Evolutionary conservation across 163 green algal species (phyloP), one percentile per base, ranked within the genome.

Genomic region (Coccomyxa subellipsoidea): DNA sequence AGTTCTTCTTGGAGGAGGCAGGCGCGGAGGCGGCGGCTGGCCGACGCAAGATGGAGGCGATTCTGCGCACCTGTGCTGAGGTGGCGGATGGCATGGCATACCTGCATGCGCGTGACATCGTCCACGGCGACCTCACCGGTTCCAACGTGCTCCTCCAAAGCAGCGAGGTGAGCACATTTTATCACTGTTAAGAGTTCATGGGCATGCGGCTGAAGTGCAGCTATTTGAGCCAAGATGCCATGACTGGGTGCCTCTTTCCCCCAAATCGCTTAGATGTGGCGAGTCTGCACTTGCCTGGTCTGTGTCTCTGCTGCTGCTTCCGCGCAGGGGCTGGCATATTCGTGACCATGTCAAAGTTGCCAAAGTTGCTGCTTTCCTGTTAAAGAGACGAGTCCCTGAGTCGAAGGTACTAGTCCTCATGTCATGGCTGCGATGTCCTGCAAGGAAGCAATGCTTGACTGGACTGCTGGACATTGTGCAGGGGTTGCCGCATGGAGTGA

Each of bases 61-160:
- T 82, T 12, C 37, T 73, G 1, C 10, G 21, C 54, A 77, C 78
- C 9, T 54, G 47, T 12, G 18, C 18, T 32, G 78, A 82, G 32
- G 34, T 82, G 39, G 78, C 78, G 7, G 34, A 39, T 36, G 78
- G 78, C 27, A 82, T 82, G 78, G 31, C 54, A 12, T 76, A 77
- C 78, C 78, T 82, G 7, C 78, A 82, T 35, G 36, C 75, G 27
- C 53, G 54, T 0, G 36, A 34, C 35, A 54, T 82, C 36, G 78
- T 82, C 35, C 78, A 82, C 34, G 78, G 78, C 12, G 78, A 75
- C 84, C 84, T 84, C 21, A 84, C 80, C 2, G 76, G 76, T 35
- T 69, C 72, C n/a, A 54, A 53, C 15, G 71, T 86, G 70, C 54
- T 66, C 29, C 79, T 89, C 27, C 76, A 27, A 7, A 31, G 69